Base-by-base conservation (phyloP, 495 filamentous ascomycete genomes). In the Clavariopsis aquatica region DNA sequence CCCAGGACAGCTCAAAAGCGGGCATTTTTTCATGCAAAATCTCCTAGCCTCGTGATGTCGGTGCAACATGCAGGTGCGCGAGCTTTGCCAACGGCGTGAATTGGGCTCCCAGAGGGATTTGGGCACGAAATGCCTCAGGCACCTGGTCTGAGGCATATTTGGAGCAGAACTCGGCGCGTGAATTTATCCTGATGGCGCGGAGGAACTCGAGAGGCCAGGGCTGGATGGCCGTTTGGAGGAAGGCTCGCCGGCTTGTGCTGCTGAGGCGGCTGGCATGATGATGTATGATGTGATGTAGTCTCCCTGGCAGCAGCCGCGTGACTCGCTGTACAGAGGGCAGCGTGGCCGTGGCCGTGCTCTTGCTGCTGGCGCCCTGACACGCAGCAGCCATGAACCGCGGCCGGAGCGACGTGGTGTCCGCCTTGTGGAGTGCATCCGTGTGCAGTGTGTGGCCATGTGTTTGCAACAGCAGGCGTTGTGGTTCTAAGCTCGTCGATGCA, bases 31-130 rank as follows among this genome's bases (percentile, higher is more conserved):
- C 31, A 43, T 43, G 4, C 5, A 43, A 43, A 31, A 15, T 12
- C 19, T 45, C 5, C 27, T 19, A 19, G 46, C 19, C 57, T 23
- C 57, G 57, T 60, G 57, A 60, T 29, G 22, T 17, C 9, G n/a
- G 60, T 45, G 51, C 31, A 15, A 54, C 60, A 53, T 62, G 60
- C 60, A 62, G 60, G 60, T 60, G 52, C 57, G 57, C 57, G 57
- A 60, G 53, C 52, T 8, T 22, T 8, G 34, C 24, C 19, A n/a
- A 9, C 2, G 38, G 38, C 9, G 38, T 10, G 38, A 43, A 43
- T 43, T 43, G 38, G 38, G 38, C 38, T 43, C 38, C 9, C 13
- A 17, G 38, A 43, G 38, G 5, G 8, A 17, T 43, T 43, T 43
- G 38, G 51, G 51, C 51, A 2, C 26, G 27, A 53, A 28, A 53